Conservation (phyloP, 352 stramenopile genomes). For the Hyaloperonospora brassicae region DNA sequence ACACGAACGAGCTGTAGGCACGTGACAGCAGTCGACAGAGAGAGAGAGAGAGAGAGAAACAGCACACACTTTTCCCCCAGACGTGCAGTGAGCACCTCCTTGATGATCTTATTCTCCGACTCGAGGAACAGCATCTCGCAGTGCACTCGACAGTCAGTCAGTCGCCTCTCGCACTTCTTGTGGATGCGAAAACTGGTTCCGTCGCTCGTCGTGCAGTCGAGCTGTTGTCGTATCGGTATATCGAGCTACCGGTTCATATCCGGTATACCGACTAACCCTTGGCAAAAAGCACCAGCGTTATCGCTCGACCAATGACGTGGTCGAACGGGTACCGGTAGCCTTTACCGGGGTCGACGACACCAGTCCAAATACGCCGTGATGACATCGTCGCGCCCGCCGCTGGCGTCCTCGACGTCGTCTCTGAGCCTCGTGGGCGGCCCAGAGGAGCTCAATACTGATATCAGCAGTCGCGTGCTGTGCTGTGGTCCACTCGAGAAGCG, state of each 20-base stretch:
- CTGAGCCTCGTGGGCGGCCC: conserved; percentile 10
- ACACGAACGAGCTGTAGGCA: no score
- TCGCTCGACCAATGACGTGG: no score
- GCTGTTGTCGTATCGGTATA: neutral
- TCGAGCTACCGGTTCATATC: no score
- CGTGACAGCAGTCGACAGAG: no score
- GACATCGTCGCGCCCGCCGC: conserved; percentile 21
- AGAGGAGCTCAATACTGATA: conserved; percentile 47
- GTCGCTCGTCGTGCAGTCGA: neutral
- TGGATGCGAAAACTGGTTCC: conserved; percentile 24
- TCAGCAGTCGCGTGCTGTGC: conserved; percentile 66
- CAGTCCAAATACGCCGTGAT: neutral
- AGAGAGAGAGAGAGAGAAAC: no score
- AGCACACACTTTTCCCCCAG: conserved; percentile 57
- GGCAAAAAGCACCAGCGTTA: no score
- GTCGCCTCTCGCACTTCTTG: conserved; percentile 7
- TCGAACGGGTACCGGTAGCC: no score
- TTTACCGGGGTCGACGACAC: no score
- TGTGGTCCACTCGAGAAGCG: conserved; percentile 72
- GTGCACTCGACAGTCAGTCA: conserved; percentile 2
- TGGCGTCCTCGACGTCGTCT: conserved; percentile 17
- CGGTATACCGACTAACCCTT: no score
- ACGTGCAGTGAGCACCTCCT: conserved; percentile 68
- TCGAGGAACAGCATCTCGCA: conserved; percentile 72
- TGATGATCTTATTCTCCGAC: conserved; percentile 85